These are phyloP conservation scores for Ormosia emarginata DNA, from an alignment of 306 rosid species.

Conservation along the genomic window DNA sequence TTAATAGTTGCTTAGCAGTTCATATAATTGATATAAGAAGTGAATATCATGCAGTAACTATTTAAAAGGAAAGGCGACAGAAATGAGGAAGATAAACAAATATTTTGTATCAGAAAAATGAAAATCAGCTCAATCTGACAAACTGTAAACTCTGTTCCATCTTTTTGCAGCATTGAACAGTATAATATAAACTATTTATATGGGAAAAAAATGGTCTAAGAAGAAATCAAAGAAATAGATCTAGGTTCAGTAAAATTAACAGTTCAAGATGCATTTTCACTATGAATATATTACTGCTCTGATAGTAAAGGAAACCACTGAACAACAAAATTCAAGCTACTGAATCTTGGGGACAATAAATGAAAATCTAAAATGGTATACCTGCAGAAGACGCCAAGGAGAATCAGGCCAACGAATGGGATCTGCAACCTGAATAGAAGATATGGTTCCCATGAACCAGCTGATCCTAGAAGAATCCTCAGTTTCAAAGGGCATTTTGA, in stretches of 20 bases:
- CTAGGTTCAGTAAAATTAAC: background rate
- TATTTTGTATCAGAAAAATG: background rate
- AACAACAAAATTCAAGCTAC: background rate
- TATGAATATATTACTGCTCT: background rate
- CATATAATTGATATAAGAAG: slow-evolving; percentile 4
- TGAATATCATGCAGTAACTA: slow-evolving; percentile 3
- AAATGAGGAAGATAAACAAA: slow-evolving; percentile 10
- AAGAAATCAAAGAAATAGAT: background rate
- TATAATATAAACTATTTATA: background rate
- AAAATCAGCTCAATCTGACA: slow-evolving; percentile 22
- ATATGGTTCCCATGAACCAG: slow-evolving; percentile 98
- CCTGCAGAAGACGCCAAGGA: slow-evolving; percentile 97
- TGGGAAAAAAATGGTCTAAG: background rate
- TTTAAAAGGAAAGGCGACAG: background rate
- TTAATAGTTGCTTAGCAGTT: slow-evolving; percentile 10
- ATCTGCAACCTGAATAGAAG: slow-evolving; percentile 66
- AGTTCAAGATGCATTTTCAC: background rate
- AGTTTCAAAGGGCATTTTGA: slow-evolving; percentile 97
- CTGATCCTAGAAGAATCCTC: slow-evolving; percentile 94
- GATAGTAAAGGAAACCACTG: slow-evolving; percentile 7
- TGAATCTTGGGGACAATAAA: background rate
- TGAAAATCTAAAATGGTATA: slow-evolving; percentile 9
- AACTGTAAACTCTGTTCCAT: slow-evolving; percentile 12
- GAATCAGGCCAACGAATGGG: slow-evolving; percentile 84
- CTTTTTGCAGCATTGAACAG: slow-evolving; percentile 10